Percentiles rank a stretch among this genome's conserved stretches.
phyloP scores from a whole-genome alignment of 1,284 basidiomycete genomes.

The Ustilago cynodontis region DNA sequence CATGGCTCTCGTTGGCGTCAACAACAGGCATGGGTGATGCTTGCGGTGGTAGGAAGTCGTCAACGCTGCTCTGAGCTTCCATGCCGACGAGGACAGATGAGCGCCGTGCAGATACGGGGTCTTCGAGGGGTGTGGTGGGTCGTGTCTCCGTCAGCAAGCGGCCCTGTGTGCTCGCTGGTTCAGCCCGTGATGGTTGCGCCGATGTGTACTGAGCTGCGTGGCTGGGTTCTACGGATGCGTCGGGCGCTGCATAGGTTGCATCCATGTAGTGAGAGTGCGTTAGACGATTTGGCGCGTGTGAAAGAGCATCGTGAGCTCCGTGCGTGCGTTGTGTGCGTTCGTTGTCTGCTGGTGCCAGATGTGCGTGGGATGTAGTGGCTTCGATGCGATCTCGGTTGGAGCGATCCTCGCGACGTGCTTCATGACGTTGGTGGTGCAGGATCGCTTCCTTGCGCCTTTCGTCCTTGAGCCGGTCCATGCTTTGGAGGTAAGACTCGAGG shows the following conservation, averaged over 20 bases:
- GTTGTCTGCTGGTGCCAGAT: constrained; percentile 4
- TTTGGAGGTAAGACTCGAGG: constrained; percentile 80
- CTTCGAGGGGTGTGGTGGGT: constrained; percentile 52
- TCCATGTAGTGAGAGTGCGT: neutral
- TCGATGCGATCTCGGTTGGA: constrained; percentile 27
- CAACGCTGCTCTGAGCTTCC: constrained; percentile 41
- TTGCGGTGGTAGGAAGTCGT: constrained; percentile 39
- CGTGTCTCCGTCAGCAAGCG: constrained; percentile 37
- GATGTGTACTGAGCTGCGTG: constrained; percentile 1
- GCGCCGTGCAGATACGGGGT: constrained; percentile 32
- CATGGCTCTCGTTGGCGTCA: constrained; percentile 20
- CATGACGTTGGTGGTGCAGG: constrained; percentile 38
- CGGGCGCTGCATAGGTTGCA: neutral
- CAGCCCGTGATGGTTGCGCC: constrained; percentile 14
- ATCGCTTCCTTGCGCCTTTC: constrained; percentile 43
- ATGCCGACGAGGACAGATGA: constrained; percentile 43
- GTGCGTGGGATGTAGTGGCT: constrained; percentile 13
- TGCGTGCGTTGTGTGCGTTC: constrained; percentile 27
- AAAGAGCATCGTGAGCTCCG: constrained; percentile 9
- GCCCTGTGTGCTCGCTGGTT: constrained; percentile 4
- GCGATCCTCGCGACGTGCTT: constrained; percentile 45
- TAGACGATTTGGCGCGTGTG: neutral
- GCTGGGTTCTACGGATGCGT: constrained; percentile 1
- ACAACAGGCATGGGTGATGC: constrained; percentile 42
- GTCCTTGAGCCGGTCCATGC: constrained; percentile 69